Conservation (phyloP, 2,329 filamentous ascomycete species). For the Phaeomoniella chlamydospora region DNA sequence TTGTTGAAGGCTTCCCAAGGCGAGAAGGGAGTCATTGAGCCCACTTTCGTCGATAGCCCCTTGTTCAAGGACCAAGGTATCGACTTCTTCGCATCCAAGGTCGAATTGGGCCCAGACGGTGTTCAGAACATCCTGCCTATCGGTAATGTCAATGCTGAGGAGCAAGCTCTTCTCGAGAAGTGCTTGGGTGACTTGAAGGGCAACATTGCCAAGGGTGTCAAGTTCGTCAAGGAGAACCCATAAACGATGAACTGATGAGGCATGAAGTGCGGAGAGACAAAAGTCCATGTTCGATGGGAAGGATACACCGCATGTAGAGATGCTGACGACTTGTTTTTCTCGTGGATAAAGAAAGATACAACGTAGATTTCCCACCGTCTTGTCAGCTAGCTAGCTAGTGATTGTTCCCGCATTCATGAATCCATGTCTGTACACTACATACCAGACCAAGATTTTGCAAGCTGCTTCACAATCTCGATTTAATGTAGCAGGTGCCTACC, state of each 20-base stretch:
- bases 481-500: too few species aligned
- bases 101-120: conserved; percentile 93
- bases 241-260: conserved; percentile 14
- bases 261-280: too few species aligned
- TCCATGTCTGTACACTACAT: too few species aligned
- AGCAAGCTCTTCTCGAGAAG: conserved; percentile 81
- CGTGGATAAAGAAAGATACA: too few species aligned
- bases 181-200: conserved; percentile 51
- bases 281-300: too few species aligned
- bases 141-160: conserved; percentile 68
- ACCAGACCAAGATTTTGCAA: too few species aligned
- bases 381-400: too few species aligned
- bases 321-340: too few species aligned
- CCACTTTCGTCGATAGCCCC: conserved; percentile 90
- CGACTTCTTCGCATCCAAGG: conserved; percentile 90
- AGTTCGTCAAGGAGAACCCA: conserved; percentile 47
- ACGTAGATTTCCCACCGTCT: too few species aligned
- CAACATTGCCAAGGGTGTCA: conserved; percentile 88
- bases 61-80: conserved; percentile 98
- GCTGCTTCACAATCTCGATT: too few species aligned
- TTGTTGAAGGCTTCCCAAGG: conserved; percentile 85
- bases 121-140: conserved; percentile 85
- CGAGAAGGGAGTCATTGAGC: conserved; percentile 90
- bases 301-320: too few species aligned
- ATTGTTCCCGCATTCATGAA: too few species aligned